Base-by-base conservation (phyloP, 2,329 filamentous ascomycete species). In the Macroventuria anomochaeta region DNA sequence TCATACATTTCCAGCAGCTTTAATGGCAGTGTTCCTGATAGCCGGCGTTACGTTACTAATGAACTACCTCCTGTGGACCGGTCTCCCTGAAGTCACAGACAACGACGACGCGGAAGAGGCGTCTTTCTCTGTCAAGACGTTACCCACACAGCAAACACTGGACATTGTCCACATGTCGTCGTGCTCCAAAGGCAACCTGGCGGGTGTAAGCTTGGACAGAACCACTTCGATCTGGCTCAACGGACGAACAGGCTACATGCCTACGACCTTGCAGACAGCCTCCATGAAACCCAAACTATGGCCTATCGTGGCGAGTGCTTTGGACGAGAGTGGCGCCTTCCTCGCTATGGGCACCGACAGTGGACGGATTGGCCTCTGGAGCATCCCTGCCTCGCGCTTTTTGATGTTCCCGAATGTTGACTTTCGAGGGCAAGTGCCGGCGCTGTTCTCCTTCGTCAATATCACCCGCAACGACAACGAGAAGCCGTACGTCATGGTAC, bases 11-110 rank as follows among this genome's bases (percentile, higher is more conserved):
- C 82, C 83, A 1, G 90, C 90, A 52, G 63, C 87, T 5, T 76
- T 90, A 7, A 82, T 85, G 11, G 77, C 90, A 3, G 71, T 90
- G 0, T 80, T 89, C 18, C 74, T 86, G 2, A 77, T 88, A 13
- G 85, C 85, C 7, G 83, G 83, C 15, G 82, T 93, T 21, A 85
- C 85, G 2, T 74, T 92, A 7, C 78, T 93, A 7, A 90, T 90
- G 78, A 90, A 87, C 58, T 90, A 89, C 63, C 78, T 93, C 5
- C 77, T 93, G 0, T 89, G 85, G 82, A 86, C 87, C 53, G 85
- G 88, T 47, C 65, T 78, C 20, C 74, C 77, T 29, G 75, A 77
- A 28, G 63, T 67, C 13, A 73, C 79, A 17, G 75, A 76, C 12
- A 78, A 80, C 1, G 75, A 76, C 6, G 77, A 81, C 7, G 75